Conservation (phyloP, 495 filamentous ascomycete species). For the Aspergillus hancockii region DNA sequence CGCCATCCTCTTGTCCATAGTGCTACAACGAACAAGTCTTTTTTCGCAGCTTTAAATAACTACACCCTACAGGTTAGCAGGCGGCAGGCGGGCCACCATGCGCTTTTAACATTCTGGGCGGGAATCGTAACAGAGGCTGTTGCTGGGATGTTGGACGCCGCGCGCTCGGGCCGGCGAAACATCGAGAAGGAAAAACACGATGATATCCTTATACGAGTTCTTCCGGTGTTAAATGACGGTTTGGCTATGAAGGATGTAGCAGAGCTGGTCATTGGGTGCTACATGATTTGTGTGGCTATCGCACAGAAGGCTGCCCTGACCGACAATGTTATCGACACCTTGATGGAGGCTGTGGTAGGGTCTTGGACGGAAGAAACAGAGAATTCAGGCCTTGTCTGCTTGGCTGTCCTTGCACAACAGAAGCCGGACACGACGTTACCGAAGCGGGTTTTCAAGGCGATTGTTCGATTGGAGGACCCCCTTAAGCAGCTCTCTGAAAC, state of each 20-base stretch:
- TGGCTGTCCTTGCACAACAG: slow-evolving; percentile 78
- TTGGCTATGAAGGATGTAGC: slow-evolving; percentile 70
- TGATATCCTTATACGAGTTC: slow-evolving; percentile 69
- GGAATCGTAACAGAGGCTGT: slow-evolving; percentile 78
- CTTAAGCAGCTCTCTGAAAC: slow-evolving; percentile 60
- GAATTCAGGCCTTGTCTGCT: slow-evolving; percentile 73
- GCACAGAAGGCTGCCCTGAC: slow-evolving; percentile 76
- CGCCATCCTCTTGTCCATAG: slow-evolving; percentile 78
- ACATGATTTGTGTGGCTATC: slow-evolving; percentile 85
- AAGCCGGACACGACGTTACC: slow-evolving; percentile 61
- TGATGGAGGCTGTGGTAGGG: slow-evolving; percentile 82
- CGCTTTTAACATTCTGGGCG: slow-evolving; percentile 84
- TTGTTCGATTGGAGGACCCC: slow-evolving; percentile 65
- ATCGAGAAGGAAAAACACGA: slow-evolving; percentile 74
- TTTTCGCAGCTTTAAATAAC: slow-evolving; percentile 70
- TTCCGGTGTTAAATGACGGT: slow-evolving; percentile 74
- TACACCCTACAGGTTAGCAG: slow-evolving; percentile 71
- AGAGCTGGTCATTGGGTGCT: slow-evolving; percentile 78
- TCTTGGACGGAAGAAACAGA: slow-evolving; percentile 73
- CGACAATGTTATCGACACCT: slow-evolving; percentile 68
- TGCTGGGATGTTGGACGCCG: slow-evolving; percentile 73
- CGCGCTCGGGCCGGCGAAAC: slow-evolving; percentile 66
- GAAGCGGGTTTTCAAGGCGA: slow-evolving; percentile 63
- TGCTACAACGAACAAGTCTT: slow-evolving; percentile 67
- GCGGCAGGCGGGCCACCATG: slow-evolving; percentile 68